These are phyloP conservation scores for Podaxis mareebaensis DNA, from an alignment of 768 basidiomycete species.

Conservation along the genomic window DNA sequence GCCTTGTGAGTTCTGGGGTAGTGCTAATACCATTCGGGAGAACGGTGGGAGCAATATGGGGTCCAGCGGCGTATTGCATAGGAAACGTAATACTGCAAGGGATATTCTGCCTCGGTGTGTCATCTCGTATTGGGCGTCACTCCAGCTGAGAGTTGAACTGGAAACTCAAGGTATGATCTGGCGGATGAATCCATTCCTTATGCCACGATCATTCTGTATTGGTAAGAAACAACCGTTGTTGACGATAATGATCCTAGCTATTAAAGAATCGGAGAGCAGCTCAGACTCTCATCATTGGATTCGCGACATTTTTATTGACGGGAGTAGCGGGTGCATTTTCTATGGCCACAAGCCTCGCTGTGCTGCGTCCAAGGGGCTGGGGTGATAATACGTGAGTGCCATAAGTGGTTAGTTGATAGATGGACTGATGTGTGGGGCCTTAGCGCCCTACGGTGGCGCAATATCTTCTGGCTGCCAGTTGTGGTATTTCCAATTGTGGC, in stretches of 20 bases:
- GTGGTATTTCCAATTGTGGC: constrained; percentile 49
- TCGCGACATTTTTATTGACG: constrained; percentile 43
- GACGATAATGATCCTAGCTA: neutral
- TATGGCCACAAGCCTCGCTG: constrained; percentile 40
- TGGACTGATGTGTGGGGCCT: constrained; percentile 16
- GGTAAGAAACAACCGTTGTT: constrained; percentile 33
- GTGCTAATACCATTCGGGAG: constrained; percentile 47
- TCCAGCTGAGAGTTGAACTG: neutral
- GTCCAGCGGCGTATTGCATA: constrained; percentile 46
- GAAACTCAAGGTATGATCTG: constrained; percentile 54
- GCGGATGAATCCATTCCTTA: constrained; percentile 58
- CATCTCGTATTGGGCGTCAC: neutral
- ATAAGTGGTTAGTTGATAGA: constrained; percentile 12
- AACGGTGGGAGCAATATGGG: constrained; percentile 47
- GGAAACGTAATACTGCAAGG: constrained; percentile 54
- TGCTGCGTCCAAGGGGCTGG: constrained; percentile 44
- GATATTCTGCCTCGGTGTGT: constrained; percentile 59
- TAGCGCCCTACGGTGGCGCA: constrained; percentile 54
- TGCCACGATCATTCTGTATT: constrained; percentile 61
- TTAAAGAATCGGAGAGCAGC: constrained; percentile 25
- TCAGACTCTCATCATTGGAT: constrained; percentile 44
- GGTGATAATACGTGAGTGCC: constrained; percentile 32
- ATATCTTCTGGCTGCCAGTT: constrained; percentile 42
- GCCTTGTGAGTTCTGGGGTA: constrained; percentile 50
- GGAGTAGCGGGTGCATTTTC: constrained; percentile 46